Evolutionary conservation across 352 stramenopile genomes (phyloP).

Genomic region (Globisporangium solare): DNA sequence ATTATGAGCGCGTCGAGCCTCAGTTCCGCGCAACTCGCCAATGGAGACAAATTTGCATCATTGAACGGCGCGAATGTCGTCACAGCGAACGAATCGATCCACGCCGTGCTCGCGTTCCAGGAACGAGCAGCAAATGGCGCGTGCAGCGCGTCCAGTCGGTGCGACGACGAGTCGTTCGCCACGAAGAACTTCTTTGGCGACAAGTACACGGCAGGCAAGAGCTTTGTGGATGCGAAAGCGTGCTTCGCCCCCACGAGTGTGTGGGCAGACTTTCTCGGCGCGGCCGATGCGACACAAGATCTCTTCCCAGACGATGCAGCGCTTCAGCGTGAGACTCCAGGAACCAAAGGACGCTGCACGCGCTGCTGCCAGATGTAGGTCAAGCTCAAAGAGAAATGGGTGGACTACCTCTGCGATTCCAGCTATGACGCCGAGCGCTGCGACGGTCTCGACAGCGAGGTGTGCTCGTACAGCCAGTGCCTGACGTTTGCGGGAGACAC

Average conservation of each 20-base stretch:
- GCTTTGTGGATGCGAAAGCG: background rate
- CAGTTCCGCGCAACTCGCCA: too few species aligned
- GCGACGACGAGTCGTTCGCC: constrained; percentile 17
- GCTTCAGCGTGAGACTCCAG: constrained; percentile 4
- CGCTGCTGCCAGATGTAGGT: constrained; percentile 19
- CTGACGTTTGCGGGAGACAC: constrained; percentile 8
- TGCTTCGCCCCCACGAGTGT: constrained; percentile 11
- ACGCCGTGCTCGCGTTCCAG: constrained; percentile 37
- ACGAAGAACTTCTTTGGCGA: constrained; percentile 14
- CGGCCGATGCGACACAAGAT: background rate
- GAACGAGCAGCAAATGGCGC: constrained; percentile 45
- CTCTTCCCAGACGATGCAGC: constrained; percentile 1
- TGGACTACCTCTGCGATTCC: constrained; percentile 19
- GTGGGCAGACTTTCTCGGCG: constrained; percentile 10
- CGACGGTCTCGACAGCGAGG: constrained; percentile 5
- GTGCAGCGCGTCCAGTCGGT: constrained; percentile 20
- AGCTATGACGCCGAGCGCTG: constrained; percentile 21
- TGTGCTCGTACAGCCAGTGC: constrained; percentile 13
- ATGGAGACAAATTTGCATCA: background rate
- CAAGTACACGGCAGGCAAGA: constrained; percentile 1
- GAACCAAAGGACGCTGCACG: constrained; percentile 9
- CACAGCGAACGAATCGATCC: constrained; percentile 18
- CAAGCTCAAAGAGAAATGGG: constrained; percentile 20
- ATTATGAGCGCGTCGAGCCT: background rate
- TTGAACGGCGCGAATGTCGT: constrained; percentile 24